Conservation (phyloP, 345 rosid species). For the Clarkia xantiana region DNA sequence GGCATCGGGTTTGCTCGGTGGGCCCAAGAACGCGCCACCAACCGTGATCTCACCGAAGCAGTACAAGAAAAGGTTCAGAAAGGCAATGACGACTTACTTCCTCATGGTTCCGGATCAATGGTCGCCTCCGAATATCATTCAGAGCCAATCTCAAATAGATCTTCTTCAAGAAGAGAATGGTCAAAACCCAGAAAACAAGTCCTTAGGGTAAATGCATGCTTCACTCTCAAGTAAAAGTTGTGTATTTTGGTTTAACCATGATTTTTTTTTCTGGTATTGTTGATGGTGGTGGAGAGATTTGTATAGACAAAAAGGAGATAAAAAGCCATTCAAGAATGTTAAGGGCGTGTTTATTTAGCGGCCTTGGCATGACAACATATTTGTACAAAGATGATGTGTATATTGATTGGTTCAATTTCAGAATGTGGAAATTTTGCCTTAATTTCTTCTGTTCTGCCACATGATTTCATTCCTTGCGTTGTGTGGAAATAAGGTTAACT, state of each 20-base stretch:
- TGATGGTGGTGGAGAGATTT: conserved; percentile 5
- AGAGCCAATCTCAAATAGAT: conserved; percentile 46
- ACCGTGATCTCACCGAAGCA: conserved; percentile 94
- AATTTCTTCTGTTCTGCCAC: neutral
- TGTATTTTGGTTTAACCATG: neutral
- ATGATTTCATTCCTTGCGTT: too few relatives aligned
- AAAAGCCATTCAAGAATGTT: neutral
- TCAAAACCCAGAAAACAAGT: neutral
- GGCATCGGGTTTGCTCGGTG: conserved; percentile 84
- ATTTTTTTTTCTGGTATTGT: neutral
- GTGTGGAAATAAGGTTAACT: too few relatives aligned
- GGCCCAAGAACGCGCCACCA: conserved; percentile 66
- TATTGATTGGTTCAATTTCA: conserved; percentile 4
- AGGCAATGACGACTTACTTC: conserved; percentile 85
- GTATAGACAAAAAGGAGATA: neutral
- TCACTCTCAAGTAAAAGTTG: too few relatives aligned
- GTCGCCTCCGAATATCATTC: conserved; percentile 47
- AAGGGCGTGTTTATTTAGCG: conserved; percentile 1
- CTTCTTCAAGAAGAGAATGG: conserved; percentile 31
- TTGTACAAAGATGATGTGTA: conserved; percentile 7
- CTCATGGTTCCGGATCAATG: conserved; percentile 96
- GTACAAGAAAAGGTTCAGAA: conserved; percentile 91
- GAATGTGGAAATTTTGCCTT: conserved; percentile 10
- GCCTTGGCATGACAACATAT: conserved; percentile 2
- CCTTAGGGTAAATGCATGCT: too few relatives aligned